Conservation (phyloP, 352 stramenopile species). For the Blastocystis sp. region DNA sequence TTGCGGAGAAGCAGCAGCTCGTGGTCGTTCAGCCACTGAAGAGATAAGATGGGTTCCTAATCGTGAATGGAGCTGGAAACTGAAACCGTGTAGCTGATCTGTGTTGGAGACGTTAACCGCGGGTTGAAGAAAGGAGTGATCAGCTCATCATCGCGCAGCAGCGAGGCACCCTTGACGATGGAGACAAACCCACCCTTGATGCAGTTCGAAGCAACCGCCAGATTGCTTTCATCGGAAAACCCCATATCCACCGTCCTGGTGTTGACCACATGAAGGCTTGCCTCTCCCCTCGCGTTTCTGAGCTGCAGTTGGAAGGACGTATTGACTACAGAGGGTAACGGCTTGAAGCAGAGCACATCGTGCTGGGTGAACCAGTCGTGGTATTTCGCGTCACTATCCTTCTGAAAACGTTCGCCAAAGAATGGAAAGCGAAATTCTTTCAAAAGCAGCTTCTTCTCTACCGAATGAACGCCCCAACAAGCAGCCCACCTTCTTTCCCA, state of each 20-base stretch:
- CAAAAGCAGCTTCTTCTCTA: background rate
- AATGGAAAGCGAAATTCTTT: background rate
- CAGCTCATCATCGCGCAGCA: background rate
- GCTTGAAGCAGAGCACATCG: background rate
- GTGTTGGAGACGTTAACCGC: background rate
- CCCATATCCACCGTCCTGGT: constrained; percentile 28
- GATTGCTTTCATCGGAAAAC: constrained; percentile 18
- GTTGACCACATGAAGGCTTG: constrained; percentile 22
- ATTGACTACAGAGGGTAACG: background rate
- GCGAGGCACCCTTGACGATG: background rate
- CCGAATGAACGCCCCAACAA: background rate
- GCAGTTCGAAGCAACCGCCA: constrained; percentile 45
- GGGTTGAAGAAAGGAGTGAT: constrained; percentile 37
- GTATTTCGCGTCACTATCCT: background rate
- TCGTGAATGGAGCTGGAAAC: background rate
- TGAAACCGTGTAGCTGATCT: constrained; percentile 2
- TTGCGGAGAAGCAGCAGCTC: constrained; percentile 27
- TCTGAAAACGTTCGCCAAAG: background rate
- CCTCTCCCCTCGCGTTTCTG: no score
- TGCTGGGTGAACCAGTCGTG: background rate
- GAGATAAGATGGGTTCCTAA: constrained; percentile 52
- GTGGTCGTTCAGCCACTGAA: constrained; percentile 3
- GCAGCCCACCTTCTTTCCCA: constrained; percentile 2
- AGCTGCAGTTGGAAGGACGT: constrained; percentile 49
- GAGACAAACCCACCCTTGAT: constrained; percentile 36